phyloP scores from a whole-genome alignment of 805 yeast genomes.

The Wickerhamiella kurtzmanii region DNA sequence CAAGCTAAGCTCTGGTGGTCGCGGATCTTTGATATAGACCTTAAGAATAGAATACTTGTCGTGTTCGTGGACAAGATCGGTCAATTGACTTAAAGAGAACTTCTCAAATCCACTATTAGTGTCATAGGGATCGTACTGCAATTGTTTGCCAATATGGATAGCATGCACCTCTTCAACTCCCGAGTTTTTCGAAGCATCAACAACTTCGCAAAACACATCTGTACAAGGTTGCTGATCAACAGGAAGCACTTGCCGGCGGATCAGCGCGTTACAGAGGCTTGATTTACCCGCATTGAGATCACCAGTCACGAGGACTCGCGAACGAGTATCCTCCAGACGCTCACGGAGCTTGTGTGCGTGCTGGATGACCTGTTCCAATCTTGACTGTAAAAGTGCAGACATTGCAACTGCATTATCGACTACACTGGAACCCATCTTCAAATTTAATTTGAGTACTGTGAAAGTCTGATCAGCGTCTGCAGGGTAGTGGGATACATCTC shows the following conservation, averaged over 20 bases:
- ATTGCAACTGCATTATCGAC: constrained; percentile 58
- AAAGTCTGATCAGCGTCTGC: not conserved
- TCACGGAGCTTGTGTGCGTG: constrained; percentile 63
- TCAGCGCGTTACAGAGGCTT: constrained; percentile 81
- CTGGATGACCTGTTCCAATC: constrained; percentile 47
- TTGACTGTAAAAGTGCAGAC: constrained; percentile 46
- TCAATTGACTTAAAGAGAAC: constrained; percentile 42
- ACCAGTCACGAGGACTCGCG: constrained; percentile 92
- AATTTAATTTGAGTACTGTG: constrained; percentile 43
- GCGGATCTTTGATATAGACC: constrained; percentile 65
- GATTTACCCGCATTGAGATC: constrained; percentile 95
- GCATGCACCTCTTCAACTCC: constrained; percentile 90
- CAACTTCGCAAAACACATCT: constrained; percentile 85
- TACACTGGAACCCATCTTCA: constrained; percentile 35
- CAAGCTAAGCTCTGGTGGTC: constrained; percentile 55
- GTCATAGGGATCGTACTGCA: not conserved
- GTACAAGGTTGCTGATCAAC: constrained; percentile 98
- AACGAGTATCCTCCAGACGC: constrained; percentile 78
- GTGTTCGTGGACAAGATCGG: constrained; percentile 57
- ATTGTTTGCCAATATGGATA: constrained; percentile 33
- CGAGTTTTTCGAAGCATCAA: constrained; percentile 65
- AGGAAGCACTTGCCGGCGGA: constrained; percentile 67
- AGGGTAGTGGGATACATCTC: constrained; percentile 1
- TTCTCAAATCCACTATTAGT: constrained; percentile 30
- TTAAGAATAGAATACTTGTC: constrained; percentile 62